A percentile compares a stretch with the other conserved stretches of the same genome.
These are phyloP conservation scores for Phytophthora aleatoria DNA, from an alignment of 352 stramenopile species.

Conservation along the genomic window DNA sequence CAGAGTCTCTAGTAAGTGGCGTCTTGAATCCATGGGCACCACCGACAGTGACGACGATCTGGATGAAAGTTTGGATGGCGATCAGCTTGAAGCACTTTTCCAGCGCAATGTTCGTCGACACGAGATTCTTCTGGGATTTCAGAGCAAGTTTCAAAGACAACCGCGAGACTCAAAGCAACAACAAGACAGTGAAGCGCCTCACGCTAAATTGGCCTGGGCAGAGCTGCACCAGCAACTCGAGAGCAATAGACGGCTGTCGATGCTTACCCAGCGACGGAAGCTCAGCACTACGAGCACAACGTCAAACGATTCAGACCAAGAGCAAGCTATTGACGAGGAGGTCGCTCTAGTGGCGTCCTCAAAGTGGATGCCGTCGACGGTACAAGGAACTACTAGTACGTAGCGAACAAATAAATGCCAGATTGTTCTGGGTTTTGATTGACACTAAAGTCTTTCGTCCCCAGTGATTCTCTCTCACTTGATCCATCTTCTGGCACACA, in stretches of 20 bases:
- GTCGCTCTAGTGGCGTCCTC: slow-evolving; percentile 50
- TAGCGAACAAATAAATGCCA: slow-evolving; percentile 32
- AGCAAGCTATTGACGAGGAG: slow-evolving; percentile 17
- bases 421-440: slow-evolving; percentile 19
- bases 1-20: slow-evolving; percentile 14
- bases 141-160: slow-evolving; percentile 27
- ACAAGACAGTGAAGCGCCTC: background rate
- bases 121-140: slow-evolving; percentile 63
- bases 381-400: slow-evolving; percentile 1
- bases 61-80: slow-evolving; percentile 42
- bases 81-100: slow-evolving; percentile 62
- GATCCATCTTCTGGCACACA: slow-evolving; percentile 10
- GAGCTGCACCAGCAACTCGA: slow-evolving; percentile 49
- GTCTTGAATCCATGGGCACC: slow-evolving; percentile 23
- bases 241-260: slow-evolving; percentile 19
- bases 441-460: slow-evolving; percentile 28
- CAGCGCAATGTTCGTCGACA: slow-evolving; percentile 64
- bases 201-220: slow-evolving; percentile 37
- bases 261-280: background rate
- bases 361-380: slow-evolving; percentile 45
- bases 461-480: slow-evolving; percentile 31
- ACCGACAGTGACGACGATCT: slow-evolving; percentile 37
- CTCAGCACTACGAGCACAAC: slow-evolving; percentile 1
- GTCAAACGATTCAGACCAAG: slow-evolving; percentile 8
- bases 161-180: slow-evolving; percentile 12